phyloP scores from a whole-genome alignment of 192 early-diverging fungal species.

The Entomortierella parvispora region DNA sequence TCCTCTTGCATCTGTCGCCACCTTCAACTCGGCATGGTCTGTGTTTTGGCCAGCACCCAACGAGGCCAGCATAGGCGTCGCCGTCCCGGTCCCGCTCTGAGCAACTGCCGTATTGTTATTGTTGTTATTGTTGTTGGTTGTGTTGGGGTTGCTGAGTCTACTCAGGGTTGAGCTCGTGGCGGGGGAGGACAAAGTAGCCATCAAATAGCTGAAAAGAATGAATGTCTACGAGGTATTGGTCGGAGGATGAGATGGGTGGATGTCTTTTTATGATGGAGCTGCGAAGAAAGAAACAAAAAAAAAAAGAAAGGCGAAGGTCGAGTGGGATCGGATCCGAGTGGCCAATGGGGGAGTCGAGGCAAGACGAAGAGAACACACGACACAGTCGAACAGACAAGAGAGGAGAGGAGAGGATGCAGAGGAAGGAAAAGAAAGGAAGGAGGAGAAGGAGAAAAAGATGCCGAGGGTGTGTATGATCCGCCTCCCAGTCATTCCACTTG shows the following conservation, averaged over 20 bases:
- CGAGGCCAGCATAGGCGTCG: no score
- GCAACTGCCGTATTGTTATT: no score
- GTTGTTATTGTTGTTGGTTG: neutral
- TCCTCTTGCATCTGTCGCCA: no score
- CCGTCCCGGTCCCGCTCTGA: no score
- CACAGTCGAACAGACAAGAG: neutral
- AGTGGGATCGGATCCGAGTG: neutral
- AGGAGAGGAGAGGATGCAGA: neutral
- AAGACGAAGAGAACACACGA: neutral
- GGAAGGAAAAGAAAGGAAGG: neutral
- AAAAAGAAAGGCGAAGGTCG: neutral
- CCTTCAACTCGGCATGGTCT: neutral
- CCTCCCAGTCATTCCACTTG: no score
- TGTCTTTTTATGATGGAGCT: neutral
- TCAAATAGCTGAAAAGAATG: constrained; percentile 2
- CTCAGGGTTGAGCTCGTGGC: neutral
- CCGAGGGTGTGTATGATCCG: neutral
- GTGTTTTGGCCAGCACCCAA: neutral
- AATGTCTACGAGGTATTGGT: no score
- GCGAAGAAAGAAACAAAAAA: neutral
- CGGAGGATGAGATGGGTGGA: neutral
- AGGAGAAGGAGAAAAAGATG: neutral
- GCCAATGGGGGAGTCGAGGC: neutral
- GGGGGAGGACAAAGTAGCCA: neutral
- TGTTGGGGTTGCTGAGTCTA: neutral